A percentile compares a stretch with the other conserved stretches of the same genome.
These are phyloP conservation scores for Discostella stelligeroides DNA, from an alignment of 108 stramenopile species.

Conservation along the genomic window DNA sequence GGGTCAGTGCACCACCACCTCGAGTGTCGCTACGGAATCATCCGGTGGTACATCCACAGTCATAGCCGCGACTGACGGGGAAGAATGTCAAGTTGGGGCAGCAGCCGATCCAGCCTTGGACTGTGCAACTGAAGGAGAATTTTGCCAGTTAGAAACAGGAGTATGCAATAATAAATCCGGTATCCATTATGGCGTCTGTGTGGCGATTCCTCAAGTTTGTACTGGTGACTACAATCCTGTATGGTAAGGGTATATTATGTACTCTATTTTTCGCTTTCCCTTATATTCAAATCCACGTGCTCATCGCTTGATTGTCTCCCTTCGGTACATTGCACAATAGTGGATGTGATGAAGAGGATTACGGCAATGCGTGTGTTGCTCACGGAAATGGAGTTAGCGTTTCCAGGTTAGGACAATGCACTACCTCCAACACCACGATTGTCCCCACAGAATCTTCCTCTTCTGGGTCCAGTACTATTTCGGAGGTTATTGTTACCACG, in stretches of 20 bases:
- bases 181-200: not conserved
- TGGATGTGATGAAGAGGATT: not conserved
- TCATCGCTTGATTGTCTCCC: too few relatives aligned
- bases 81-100: not conserved
- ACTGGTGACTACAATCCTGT: not conserved
- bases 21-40: not conserved
- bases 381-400: not conserved
- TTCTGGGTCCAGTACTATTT: not conserved
- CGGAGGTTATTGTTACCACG: not conserved
- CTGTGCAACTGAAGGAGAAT: not conserved
- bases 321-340: not conserved
- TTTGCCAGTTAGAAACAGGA: slow-evolving; percentile 4
- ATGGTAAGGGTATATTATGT: not conserved
- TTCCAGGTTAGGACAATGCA: not conserved
- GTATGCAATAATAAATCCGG: slow-evolving; percentile 2
- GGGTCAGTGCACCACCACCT: not conserved
- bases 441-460: not conserved
- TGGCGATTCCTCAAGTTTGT: not conserved
- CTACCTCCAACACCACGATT: not conserved
- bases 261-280: not conserved
- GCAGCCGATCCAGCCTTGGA: not conserved
- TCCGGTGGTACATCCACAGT: too few relatives aligned
- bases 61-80: not conserved
- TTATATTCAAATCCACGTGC: too few relatives aligned
- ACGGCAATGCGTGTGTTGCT: slow-evolving; percentile 2